Percentiles rank a stretch among this genome's conserved stretches.
Evolutionary conservation across 1,284 basidiomycete species (phyloP).

Genomic region (Vanrija sp.): DNA sequence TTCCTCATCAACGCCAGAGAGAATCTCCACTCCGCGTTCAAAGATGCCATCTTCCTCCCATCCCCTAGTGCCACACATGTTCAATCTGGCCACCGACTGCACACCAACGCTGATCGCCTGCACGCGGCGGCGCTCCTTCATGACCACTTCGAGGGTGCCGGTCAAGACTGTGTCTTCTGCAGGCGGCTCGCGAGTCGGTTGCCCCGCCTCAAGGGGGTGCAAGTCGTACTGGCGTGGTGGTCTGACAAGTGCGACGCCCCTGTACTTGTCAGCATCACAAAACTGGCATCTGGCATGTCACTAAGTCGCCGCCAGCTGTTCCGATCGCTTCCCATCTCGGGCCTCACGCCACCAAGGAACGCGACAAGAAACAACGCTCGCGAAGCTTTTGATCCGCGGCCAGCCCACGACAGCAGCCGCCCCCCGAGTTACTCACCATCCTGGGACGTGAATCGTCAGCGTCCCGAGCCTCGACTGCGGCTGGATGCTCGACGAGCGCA

Average conservation of each 20-base stretch:
- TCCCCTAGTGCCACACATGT: constrained; percentile 30
- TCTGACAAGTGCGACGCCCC: constrained; percentile 38
- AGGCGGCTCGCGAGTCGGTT: constrained; percentile 29
- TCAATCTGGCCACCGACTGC: constrained; percentile 33
- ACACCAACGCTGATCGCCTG: constrained; percentile 43
- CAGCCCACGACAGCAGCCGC: too few relatives aligned
- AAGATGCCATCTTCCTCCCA: constrained; percentile 48
- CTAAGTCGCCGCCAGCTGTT: too few relatives aligned
- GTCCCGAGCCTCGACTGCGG: constrained; percentile 24
- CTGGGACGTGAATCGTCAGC: constrained; percentile 39
- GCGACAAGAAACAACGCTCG: too few relatives aligned
- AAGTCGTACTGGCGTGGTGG: constrained; percentile 33
- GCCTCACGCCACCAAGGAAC: too few relatives aligned
- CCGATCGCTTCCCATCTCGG: neutral
- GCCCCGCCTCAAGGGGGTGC: constrained; percentile 31
- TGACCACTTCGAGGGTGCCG: constrained; percentile 42
- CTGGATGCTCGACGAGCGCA: constrained; percentile 30
- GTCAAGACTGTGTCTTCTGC: constrained; percentile 43
- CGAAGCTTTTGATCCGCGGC: too few relatives aligned
- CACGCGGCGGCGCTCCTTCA: constrained; percentile 41
- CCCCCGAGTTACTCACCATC: constrained; percentile 29
- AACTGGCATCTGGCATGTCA: neutral
- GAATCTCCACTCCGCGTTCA: constrained; percentile 40
- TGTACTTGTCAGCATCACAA: constrained; percentile 10
- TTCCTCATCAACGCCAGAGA: constrained; percentile 28